Evolutionary conservation across 202 grass and related monocot genomes (phyloP).

Genomic region (Zizania palustris): DNA sequence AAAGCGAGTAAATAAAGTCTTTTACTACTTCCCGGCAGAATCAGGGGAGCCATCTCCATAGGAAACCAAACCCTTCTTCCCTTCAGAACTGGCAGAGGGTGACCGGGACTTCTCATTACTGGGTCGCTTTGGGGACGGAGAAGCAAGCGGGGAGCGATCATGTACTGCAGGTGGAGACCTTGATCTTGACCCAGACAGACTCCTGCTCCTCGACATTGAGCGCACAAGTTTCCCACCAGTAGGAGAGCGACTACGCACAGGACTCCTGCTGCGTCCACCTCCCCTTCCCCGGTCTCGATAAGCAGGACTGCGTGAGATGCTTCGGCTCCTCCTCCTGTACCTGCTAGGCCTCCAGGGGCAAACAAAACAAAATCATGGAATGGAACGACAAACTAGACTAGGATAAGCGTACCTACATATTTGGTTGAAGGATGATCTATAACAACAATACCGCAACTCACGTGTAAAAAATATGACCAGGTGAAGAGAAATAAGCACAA

Average conservation of each 20-base stretch:
- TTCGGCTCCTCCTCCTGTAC: slow-evolving; percentile 86
- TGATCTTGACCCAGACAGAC: slow-evolving; percentile 67
- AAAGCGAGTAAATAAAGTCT: slow-evolving; percentile 13
- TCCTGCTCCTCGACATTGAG: slow-evolving; percentile 75
- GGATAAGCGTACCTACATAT: slow-evolving; percentile 2
- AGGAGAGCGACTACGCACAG: slow-evolving; percentile 60
- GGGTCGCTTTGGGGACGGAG: slow-evolving; percentile 56
- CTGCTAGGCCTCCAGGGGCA: slow-evolving; percentile 39
- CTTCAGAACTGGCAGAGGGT: slow-evolving; percentile 68
- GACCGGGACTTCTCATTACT: slow-evolving; percentile 60
- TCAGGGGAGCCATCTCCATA: slow-evolving; percentile 89
- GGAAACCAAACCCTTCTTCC: slow-evolving; percentile 86
- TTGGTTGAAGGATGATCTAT: slow-evolving; percentile 1
- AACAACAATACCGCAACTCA: not conserved
- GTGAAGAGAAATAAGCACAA: slow-evolving; percentile 13
- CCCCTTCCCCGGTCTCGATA: slow-evolving; percentile 50
- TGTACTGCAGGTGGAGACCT: slow-evolving; percentile 56
- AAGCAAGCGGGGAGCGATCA: slow-evolving; percentile 54
- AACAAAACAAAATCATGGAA: slow-evolving; percentile 44
- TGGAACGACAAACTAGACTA: slow-evolving; percentile 10
- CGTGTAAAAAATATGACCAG: too few relatives aligned
- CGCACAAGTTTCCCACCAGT: slow-evolving; percentile 50
- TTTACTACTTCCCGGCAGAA: slow-evolving; percentile 59
- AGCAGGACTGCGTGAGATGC: slow-evolving; percentile 69
- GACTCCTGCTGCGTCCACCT: slow-evolving; percentile 72